phyloP scores from a whole-genome alignment of 176 grass and related monocot genomes.

The Rhynchospora breviuscula region DNA sequence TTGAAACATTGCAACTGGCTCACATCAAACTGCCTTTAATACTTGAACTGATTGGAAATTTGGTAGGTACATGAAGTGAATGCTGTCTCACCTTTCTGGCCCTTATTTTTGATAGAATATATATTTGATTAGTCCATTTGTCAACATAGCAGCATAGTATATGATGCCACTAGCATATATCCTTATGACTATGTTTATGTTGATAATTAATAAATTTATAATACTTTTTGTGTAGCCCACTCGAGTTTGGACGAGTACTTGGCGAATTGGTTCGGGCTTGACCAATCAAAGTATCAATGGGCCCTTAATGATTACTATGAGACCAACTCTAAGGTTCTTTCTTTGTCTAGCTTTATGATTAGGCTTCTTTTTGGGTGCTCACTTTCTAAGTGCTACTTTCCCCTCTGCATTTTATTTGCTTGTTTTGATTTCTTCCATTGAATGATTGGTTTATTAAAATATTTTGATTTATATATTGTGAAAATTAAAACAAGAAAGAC shows the following conservation, averaged over 20 bases:
- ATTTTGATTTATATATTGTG: not conserved
- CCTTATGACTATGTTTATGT: not conserved
- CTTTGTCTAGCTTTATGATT: slow-evolving; percentile 13
- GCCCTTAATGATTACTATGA: slow-evolving; percentile 96
- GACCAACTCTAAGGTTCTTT: slow-evolving; percentile 60
- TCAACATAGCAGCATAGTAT: not conserved
- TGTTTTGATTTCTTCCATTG: slow-evolving; percentile 17
- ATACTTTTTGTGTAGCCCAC: slow-evolving; percentile 19
- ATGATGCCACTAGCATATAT: not conserved
- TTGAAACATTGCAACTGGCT: not conserved
- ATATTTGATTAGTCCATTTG: not conserved
- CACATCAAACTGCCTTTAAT: not conserved
- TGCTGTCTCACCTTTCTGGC: not conserved
- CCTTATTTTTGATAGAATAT: not conserved
- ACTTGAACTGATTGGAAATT: not conserved
- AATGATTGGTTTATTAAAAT: not conserved
- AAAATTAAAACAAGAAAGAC: not conserved
- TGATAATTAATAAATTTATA: not conserved
- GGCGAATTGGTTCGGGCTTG: slow-evolving; percentile 78
- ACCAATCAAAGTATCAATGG: slow-evolving; percentile 98
- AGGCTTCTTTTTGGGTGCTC: slow-evolving; percentile 15
- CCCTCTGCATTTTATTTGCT: not conserved
- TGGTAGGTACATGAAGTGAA: slow-evolving; percentile 14
- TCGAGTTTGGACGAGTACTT: slow-evolving; percentile 68
- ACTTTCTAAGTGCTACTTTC: slow-evolving; percentile 5